A percentile compares a stretch with the other conserved stretches of the same genome.
Conservation (phyloP, 768 basidiomycete species). For the Phaeolepiota aurea region DNA sequence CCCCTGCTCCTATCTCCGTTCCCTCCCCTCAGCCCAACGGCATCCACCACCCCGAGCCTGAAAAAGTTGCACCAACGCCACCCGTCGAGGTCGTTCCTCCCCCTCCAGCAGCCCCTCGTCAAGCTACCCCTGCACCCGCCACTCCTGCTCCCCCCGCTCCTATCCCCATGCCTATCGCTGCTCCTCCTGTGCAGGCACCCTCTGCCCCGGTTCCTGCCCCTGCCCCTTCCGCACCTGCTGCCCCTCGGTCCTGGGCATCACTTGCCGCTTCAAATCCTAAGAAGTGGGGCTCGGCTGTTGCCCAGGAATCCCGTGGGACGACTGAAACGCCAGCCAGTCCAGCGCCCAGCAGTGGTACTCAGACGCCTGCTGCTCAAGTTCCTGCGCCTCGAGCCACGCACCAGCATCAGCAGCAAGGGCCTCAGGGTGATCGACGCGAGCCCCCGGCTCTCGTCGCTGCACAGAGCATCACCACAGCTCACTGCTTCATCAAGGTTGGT, state of each 20-base stretch:
- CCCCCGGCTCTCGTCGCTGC: constrained; percentile 51
- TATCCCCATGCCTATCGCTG: constrained; percentile 17
- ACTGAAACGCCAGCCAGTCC: constrained; percentile 47
- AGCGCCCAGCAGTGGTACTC: constrained; percentile 28
- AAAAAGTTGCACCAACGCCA: constrained; percentile 17
- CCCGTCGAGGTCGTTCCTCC: constrained; percentile 16
- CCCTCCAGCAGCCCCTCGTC: constrained; percentile 21
- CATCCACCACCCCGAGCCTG: constrained; percentile 30
- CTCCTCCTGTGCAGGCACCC: constrained; percentile 18
- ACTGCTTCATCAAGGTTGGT: constrained; percentile 89
- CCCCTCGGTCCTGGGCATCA: constrained; percentile 86
- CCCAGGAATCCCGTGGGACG: constrained; percentile 69
- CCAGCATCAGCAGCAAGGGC: constrained; percentile 9
- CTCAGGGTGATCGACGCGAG: constrained; percentile 22
- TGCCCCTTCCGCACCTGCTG: constrained; percentile 27
- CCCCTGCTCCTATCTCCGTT: constrained; percentile 13
- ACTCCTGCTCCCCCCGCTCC: constrained; percentile 18
- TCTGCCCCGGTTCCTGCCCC: constrained; percentile 21
- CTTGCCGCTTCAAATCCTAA: constrained; percentile 77
- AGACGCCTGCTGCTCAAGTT: constrained; percentile 20
- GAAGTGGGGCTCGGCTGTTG: constrained; percentile 85
- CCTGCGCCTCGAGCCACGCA: constrained; percentile 19
- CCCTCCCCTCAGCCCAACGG: constrained; percentile 21
- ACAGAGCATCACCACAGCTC: constrained; percentile 53
- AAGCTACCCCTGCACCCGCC: constrained; percentile 20